These are phyloP conservation scores for Helicostylum pulchrum DNA, from an alignment of 192 early-diverging fungal genomes.

Conservation along the genomic window DNA sequence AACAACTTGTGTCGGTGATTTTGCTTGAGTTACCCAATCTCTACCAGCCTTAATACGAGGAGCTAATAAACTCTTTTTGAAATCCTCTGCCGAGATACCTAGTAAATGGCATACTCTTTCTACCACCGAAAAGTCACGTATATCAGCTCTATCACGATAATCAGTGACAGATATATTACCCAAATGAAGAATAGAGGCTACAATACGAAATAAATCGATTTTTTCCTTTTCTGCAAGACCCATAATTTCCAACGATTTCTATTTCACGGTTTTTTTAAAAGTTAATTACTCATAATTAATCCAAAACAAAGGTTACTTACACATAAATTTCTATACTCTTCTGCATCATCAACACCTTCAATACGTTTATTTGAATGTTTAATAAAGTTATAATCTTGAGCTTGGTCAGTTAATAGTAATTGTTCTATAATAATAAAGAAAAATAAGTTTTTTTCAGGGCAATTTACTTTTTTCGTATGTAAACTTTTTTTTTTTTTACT, in stretches of 20 bases:
- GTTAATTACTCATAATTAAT: not conserved
- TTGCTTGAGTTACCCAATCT: conserved; percentile 92
- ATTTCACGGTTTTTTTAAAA: not conserved
- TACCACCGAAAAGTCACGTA: conserved; percentile 67
- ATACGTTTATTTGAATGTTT: conserved; percentile 84
- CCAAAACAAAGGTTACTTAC: conserved; percentile 36
- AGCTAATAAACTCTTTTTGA: conserved; percentile 80
- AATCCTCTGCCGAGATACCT: conserved; percentile 83
- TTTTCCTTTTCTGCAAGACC: conserved; percentile 76
- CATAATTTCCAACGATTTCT: conserved; percentile 83
- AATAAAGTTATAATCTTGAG: conserved; percentile 54
- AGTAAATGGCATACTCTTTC: conserved; percentile 95
- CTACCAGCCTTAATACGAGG: conserved; percentile 93
- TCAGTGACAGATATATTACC: conserved; percentile 88
- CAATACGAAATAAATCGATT: conserved; percentile 72
- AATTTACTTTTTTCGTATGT: not conserved
- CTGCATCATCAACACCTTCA: conserved; percentile 88
- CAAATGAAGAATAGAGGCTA: conserved; percentile 88
- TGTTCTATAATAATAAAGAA: conserved; percentile 1
- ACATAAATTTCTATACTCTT: conserved; percentile 73
- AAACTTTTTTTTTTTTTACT: conserved; percentile 53
- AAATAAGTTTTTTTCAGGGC: not conserved
- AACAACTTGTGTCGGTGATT: conserved; percentile 80
- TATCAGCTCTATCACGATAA: conserved; percentile 79
- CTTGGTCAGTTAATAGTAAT: conserved; percentile 16